Evolutionary conservation across 441 rosid genomes (phyloP).

Genomic region (Gossypium gossypioides): DNA sequence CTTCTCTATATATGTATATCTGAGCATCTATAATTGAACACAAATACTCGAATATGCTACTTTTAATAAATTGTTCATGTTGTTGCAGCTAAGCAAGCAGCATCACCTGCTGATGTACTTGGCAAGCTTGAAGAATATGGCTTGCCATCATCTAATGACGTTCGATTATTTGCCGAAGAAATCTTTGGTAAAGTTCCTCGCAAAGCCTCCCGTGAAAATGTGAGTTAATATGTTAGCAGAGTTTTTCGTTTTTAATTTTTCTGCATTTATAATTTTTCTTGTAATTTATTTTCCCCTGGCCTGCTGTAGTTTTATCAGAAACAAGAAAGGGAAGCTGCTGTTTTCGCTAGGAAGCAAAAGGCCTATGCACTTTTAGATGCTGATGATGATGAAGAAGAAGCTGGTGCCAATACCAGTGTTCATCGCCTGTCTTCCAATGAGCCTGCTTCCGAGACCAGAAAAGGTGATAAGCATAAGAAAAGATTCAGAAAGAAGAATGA

Average conservation of each 20-base stretch:
- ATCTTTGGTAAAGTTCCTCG: constrained; percentile 64
- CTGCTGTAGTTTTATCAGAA: constrained; percentile 54
- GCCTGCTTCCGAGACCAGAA: constrained; percentile 31
- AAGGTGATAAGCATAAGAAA: constrained; percentile 42
- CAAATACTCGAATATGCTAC: neutral
- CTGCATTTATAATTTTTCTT: neutral
- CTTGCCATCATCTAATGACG: constrained; percentile 49
- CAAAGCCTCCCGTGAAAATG: constrained; percentile 45
- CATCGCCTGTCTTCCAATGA: constrained; percentile 26
- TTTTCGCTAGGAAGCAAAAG: constrained; percentile 63
- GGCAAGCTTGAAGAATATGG: constrained; percentile 50
- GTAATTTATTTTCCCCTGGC: neutral
- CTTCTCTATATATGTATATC: neutral
- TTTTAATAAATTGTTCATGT: neutral
- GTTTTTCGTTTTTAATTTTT: neutral
- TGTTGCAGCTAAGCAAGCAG: constrained; percentile 59
- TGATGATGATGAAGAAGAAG: constrained; percentile 39
- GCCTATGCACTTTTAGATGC: constrained; percentile 64
- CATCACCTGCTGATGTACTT: constrained; percentile 51
- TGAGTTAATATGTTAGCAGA: constrained; percentile 30
- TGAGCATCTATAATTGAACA: neutral
- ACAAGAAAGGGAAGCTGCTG: constrained; percentile 79
- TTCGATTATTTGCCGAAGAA: constrained; percentile 60
- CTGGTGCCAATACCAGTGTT: constrained; percentile 15
- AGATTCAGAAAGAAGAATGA: constrained; percentile 74